A percentile compares a stretch with the other conserved stretches of the same genome.
Evolutionary conservation across 495 filamentous ascomycete genomes (phyloP).

Genomic region (Annulohypoxylon maeteangense): DNA sequence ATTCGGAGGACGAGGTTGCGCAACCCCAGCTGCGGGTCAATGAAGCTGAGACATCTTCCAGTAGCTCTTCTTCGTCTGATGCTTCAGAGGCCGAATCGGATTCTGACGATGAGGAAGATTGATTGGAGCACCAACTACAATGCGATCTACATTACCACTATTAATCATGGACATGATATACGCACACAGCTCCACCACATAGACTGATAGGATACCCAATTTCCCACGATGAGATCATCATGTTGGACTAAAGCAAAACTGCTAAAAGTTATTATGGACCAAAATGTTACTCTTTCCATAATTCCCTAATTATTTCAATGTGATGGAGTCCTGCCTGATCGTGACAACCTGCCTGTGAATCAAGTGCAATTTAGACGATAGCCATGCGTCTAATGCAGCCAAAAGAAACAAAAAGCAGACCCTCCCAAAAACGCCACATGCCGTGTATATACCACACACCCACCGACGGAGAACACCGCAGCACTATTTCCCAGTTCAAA

Average conservation of each 20-base stretch:
- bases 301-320: conserved; percentile 15
- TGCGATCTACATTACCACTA: background rate
- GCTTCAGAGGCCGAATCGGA: conserved; percentile 32
- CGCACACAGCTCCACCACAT: conserved; percentile 11
- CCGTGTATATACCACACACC: conserved; percentile 35
- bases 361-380: conserved; percentile 33
- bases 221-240: conserved; percentile 11
- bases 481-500: conserved; percentile 11
- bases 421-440: conserved; percentile 34
- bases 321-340: conserved; percentile 10
- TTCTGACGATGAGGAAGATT: conserved; percentile 33
- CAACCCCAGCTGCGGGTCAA: conserved; percentile 19
- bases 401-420: conserved; percentile 13
- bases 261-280: conserved; percentile 12
- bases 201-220: conserved; percentile 40
- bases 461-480: conserved; percentile 8
- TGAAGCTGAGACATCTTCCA: conserved; percentile 43
- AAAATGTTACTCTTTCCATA: conserved; percentile 12
- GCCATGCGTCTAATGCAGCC: conserved; percentile 26
- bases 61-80: conserved; percentile 46
- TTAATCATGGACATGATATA: conserved; percentile 2
- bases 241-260: conserved; percentile 17
- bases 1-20: conserved; percentile 32
- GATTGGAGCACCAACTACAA: conserved; percentile 2
- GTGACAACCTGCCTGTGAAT: conserved; percentile 20